Percentiles rank a stretch among this genome's conserved stretches.
Evolutionary conservation across 2,329 filamentous ascomycete species (phyloP).

Genomic region (Xylaria sp.): DNA sequence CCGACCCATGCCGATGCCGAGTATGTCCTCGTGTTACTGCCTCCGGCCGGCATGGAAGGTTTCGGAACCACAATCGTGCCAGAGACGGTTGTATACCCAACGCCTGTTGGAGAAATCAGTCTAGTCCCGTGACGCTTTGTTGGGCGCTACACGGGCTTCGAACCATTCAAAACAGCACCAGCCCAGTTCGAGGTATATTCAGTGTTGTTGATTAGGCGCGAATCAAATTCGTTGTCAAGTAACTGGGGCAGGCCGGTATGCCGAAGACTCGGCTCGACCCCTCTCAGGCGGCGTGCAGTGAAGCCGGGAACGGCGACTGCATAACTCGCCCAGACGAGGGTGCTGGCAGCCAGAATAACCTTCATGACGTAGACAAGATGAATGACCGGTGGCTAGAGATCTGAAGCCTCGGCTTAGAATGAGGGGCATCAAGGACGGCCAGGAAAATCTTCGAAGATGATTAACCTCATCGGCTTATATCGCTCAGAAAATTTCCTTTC

Average conservation of each 20-base stretch:
- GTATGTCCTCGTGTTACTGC: conserved; percentile 41
- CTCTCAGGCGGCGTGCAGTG: conserved; percentile 51
- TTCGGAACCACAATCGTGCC: conserved; percentile 65
- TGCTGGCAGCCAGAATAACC: conserved; percentile 52
- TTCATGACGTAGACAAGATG: conserved; percentile 55
- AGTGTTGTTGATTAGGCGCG: conserved; percentile 50
- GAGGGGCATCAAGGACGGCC: not conserved
- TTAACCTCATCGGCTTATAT: conserved; percentile 8
- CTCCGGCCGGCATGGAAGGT: conserved; percentile 46
- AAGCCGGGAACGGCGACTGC: conserved; percentile 58
- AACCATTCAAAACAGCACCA: conserved; percentile 63
- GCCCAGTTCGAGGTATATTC: conserved; percentile 68
- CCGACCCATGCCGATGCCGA: conserved; percentile 60
- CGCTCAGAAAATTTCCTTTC: not conserved
- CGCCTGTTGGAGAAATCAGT: conserved; percentile 38
- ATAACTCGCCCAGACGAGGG: conserved; percentile 53
- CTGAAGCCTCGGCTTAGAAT: not conserved
- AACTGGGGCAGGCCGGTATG: conserved; percentile 46
- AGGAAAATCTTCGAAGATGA: not conserved
- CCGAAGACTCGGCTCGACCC: conserved; percentile 42
- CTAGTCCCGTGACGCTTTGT: not conserved
- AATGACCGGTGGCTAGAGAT: not conserved
- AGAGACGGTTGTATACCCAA: conserved; percentile 61
- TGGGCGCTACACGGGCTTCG: not conserved
- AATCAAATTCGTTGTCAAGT: conserved; percentile 44